Base-by-base conservation (phyloP, 257 asterid species). In the Handroanthus guayacan region DNA sequence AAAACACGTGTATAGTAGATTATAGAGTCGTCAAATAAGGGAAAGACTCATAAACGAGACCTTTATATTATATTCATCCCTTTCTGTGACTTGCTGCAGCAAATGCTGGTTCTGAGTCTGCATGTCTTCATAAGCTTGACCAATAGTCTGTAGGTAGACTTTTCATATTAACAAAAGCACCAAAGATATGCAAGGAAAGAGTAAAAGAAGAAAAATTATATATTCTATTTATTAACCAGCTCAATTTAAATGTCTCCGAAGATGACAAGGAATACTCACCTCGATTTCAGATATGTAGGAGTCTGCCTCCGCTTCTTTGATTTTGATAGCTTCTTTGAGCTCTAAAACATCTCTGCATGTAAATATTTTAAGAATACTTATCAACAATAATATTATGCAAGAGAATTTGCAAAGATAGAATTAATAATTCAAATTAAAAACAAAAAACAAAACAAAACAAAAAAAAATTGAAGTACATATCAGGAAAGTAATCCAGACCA, bases 51-150 rank as follows among this genome's bases (percentile, higher is more conserved):
- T 50, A 10, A 73, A 75, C 47, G 69, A 71, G 65, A 92, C 99
- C 99, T 92, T 92, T 78, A 95, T 89, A 80, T 95, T 92, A 70
- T 88, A 87, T 77, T 92, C 96, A 83, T 95, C 97, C 79, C 99
- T 88, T 83, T 87, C 97, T 16, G 97, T 76, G 83, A 95, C 85
- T 79, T 85, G 97, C 82, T 87, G 95, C 85, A 91, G 74, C 85
- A 95, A 81, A 81, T 86, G 97, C 86, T 95, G 99, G 77, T 95
- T 89, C 82, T 95, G 99, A 73, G 93, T 84, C 90, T 89, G 98
- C 99, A 95, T 92, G 79, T 95, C 99, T 83, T 95, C 99, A 62
- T 92, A 95, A 78, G 99, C 94, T 89, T 95, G 99, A 78, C 99
- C 99, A 80, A 95, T 93, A 57, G 97, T 95, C 99, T 95, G 92